Evolutionary conservation across 192 early-diverging fungal genomes (phyloP).

Genomic region (Coemansia sp.): DNA sequence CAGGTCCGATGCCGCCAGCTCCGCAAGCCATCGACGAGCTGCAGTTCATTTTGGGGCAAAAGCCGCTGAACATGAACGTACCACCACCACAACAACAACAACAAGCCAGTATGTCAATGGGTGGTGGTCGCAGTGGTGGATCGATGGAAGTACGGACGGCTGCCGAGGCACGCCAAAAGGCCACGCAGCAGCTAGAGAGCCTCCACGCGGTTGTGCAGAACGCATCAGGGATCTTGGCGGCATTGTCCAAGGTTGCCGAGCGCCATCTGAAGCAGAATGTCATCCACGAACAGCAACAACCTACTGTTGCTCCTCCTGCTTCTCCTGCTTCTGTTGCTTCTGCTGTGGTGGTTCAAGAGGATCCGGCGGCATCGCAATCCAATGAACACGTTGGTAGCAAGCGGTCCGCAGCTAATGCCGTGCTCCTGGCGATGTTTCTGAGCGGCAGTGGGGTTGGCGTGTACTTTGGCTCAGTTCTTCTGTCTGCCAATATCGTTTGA

Average conservation of each 20-base stretch:
- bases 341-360: neutral
- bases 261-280: neutral
- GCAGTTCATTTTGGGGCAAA: conserved; percentile 27
- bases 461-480: conserved; percentile 11
- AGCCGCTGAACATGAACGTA: conserved; percentile 10
- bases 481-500: conserved; percentile 13
- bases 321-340: neutral
- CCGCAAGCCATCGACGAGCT: conserved; percentile 19
- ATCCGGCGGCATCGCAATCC: neutral
- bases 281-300: no score
- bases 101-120: neutral
- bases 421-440: conserved; percentile 5
- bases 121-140: neutral
- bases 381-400: neutral
- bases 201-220: conserved; percentile 14
- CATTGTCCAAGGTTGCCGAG: neutral
- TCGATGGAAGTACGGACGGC: conserved; percentile 13
- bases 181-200: conserved; percentile 12
- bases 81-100: neutral
- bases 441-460: conserved; percentile 9
- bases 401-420: neutral
- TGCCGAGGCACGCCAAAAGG: conserved; percentile 12
- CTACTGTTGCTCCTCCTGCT: neutral
- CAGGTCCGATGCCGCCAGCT: conserved; percentile 9
- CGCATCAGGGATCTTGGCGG: conserved; percentile 11